A percentile compares a stretch with the other conserved stretches of the same genome.
phyloP scores from a whole-genome alignment of 345 rosid species.

The Rhodomyrtus tomentosa region DNA sequence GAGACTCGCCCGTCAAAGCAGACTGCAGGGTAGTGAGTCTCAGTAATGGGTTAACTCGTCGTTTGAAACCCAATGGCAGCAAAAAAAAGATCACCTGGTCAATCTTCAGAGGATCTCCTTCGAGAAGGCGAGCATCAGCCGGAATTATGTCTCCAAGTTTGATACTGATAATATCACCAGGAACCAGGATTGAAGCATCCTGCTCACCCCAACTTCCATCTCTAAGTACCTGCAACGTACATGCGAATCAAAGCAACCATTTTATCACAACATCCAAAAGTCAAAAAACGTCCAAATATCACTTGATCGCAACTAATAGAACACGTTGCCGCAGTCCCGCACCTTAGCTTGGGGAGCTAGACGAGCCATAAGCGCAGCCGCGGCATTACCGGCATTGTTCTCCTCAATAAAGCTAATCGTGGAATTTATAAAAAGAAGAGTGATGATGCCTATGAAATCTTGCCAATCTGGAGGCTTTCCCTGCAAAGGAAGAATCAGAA shows the following conservation, averaged over 20 bases:
- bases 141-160: conserved; percentile 96
- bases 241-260: not conserved
- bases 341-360: conserved; percentile 99
- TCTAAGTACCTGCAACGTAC: conserved; percentile 56
- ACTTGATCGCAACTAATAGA: not conserved
- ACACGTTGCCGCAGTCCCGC: not conserved
- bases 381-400: conserved; percentile 96
- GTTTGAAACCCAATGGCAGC: not conserved
- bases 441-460: conserved; percentile 87
- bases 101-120: conserved; percentile 90
- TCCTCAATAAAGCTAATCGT: conserved; percentile 96
- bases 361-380: conserved; percentile 97
- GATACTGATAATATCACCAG: conserved; percentile 85
- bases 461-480: conserved; percentile 99
- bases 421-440: conserved; percentile 79
- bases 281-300: not conserved
- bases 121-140: conserved; percentile 95
- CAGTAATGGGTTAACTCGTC: not conserved
- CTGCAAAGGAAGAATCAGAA: conserved; percentile 16
- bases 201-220: conserved; percentile 95
- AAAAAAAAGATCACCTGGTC: conserved; percentile 53
- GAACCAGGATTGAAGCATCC: conserved; percentile 83
- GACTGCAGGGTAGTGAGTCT: conserved; percentile 35
- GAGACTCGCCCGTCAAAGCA: conserved; percentile 97
- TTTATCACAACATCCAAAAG: not conserved